phyloP scores from a whole-genome alignment of 257 asterid species.

The Striga asiatica region DNA sequence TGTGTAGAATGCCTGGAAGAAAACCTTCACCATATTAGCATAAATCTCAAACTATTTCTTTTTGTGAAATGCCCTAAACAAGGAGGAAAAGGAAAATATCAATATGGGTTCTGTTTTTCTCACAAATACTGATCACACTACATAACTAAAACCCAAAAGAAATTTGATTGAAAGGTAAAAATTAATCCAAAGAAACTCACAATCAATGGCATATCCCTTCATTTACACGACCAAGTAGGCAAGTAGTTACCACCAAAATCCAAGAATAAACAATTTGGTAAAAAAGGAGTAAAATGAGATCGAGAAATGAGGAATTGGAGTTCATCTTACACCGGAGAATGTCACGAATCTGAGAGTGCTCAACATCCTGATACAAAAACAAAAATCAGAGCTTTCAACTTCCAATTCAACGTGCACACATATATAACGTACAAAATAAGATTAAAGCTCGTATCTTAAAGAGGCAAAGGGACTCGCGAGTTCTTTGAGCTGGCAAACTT shows the following conservation, averaged over 20 bases:
- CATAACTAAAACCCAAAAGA: constrained; percentile 7
- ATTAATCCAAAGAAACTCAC: background rate
- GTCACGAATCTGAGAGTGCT: constrained; percentile 85
- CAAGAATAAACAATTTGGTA: too few relatives aligned
- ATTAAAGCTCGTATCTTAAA: background rate
- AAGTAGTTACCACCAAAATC: constrained; percentile 6
- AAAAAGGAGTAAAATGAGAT: too few relatives aligned
- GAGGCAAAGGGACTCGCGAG: constrained; percentile 54
- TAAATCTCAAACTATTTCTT: background rate
- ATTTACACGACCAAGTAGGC: constrained; percentile 1
- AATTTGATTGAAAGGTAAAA: background rate
- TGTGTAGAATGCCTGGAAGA: constrained; percentile 83
- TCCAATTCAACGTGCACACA: background rate
- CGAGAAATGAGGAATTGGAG: background rate
- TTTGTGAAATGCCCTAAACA: background rate
- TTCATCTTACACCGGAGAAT: constrained; percentile 75
- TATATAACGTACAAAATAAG: background rate
- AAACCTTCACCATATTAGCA: constrained; percentile 16
- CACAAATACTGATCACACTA: too few relatives aligned
- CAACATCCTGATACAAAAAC: constrained; percentile 56
- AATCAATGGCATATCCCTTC: background rate
- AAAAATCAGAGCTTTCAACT: constrained; percentile 9
- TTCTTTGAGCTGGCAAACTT: constrained; percentile 84
- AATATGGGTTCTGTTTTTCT: background rate
- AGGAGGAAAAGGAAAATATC: background rate